Percentiles rank a stretch among this genome's conserved stretches.
These are phyloP conservation scores for Apiotrichum porosum DNA, from an alignment of 1,284 basidiomycete genomes.

Conservation along the genomic window DNA sequence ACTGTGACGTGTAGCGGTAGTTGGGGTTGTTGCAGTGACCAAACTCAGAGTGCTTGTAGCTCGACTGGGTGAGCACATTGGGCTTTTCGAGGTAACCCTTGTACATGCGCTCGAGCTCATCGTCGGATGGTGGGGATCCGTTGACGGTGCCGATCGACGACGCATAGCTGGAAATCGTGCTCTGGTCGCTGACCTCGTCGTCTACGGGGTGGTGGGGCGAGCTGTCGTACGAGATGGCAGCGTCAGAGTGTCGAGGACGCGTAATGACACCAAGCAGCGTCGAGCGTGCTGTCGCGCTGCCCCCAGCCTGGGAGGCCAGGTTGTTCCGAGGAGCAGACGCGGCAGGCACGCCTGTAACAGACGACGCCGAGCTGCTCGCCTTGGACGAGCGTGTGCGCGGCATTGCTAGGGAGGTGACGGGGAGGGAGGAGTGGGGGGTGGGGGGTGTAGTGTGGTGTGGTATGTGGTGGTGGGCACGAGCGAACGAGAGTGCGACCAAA, in stretches of 20 bases:
- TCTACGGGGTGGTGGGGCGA: conserved; percentile 19
- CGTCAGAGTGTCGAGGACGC: conserved; percentile 23
- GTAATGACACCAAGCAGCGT: conserved; percentile 37
- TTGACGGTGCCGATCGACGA: conserved; percentile 19
- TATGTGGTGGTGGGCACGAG: no score
- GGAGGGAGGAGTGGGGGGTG: no score
- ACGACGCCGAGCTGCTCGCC: neutral
- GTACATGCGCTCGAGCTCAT: conserved; percentile 38
- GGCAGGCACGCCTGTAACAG: neutral
- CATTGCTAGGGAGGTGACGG: neutral
- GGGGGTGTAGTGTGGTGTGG: no score
- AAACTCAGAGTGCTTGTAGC: conserved; percentile 46
- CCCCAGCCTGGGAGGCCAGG: neutral
- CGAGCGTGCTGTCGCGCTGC: conserved; percentile 22
- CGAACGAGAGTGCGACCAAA: no score
- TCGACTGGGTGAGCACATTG: conserved; percentile 32
- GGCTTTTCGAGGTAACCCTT: conserved; percentile 40
- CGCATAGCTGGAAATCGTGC: conserved; percentile 39
- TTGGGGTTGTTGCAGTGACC: conserved; percentile 46
- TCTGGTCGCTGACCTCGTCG: conserved; percentile 36
- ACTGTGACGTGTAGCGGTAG: conserved; percentile 48
- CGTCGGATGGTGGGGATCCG: conserved; percentile 10
- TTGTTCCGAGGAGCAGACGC: neutral
- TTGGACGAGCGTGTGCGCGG: conserved; percentile 3
- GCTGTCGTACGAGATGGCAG: conserved; percentile 18